Evolutionary conservation across 2,329 filamentous ascomycete genomes (phyloP), one percentile per base, ranked within the genome.

Genomic region (Cadophora sp.): DNA sequence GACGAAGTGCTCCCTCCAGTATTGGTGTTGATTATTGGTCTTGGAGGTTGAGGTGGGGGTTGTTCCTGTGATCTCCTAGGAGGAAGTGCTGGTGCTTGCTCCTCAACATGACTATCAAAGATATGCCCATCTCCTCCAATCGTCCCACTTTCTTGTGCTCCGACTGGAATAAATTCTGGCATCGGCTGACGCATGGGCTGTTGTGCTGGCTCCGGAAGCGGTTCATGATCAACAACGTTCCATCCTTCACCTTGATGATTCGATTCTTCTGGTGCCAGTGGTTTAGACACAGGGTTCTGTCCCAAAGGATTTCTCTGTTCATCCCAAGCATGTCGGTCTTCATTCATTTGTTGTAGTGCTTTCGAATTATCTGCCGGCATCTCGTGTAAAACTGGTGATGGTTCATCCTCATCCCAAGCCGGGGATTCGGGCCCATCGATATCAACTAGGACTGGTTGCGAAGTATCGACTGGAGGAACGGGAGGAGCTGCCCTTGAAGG

Each of bases 341-440:
- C 74, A 19, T 68, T 55, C 29, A 75, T 72, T 60, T 74, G 71
- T 24, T 71, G 67, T 16, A 62, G 26, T 26, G 74, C 71, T 19
- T 71, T 62, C 7, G 62, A 63, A 46, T 70, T 61, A 22, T 70
- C 53, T 8, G 68, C 66, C 12, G 73, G 72, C 66, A 73, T 63
- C 43, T 73, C 71, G 40, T 73, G 69, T 37, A 71, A 37, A 1
- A 67, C 62, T 37, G 68, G 69, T 46, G 67, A 68, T 14, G 69
- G 56, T 26, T 73, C 74, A 68, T 77, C 76, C 37, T 77, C 77
- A 51, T 78, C 74, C 76, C 76, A 77, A 46, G 73, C 75, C n/a
- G 73, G 75, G 1, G 76, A 76, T 69, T 77, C 76, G 11, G 72
- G 70, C 50, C 73, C 71, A n/a, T 76, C 74, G 27, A 74, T 40